These are phyloP conservation scores for Suillus americanus DNA, from an alignment of 768 basidiomycete genomes.

Conservation along the genomic window DNA sequence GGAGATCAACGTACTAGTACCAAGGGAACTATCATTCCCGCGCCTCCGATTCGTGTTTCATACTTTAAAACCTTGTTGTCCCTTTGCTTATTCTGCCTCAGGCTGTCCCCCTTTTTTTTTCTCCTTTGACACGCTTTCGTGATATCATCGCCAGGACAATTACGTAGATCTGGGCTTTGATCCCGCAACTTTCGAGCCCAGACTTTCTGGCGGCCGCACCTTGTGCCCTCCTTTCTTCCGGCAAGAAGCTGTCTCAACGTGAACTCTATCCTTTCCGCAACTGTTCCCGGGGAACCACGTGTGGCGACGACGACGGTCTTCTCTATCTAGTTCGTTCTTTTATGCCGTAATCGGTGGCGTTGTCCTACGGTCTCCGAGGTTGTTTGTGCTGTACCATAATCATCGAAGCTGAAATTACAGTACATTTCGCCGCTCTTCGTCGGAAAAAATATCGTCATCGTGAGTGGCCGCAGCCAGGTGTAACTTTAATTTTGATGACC, in stretches of 20 bases:
- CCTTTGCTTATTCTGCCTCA: constrained; percentile 4
- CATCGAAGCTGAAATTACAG: neutral
- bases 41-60: neutral
- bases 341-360: constrained; percentile 1
- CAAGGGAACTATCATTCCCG: neutral
- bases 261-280: neutral
- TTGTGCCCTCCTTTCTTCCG: neutral
- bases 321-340: neutral
- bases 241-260: neutral
- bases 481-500: neutral
- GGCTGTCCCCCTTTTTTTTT: neutral
- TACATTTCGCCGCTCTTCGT: neutral
- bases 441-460: neutral
- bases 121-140: neutral
- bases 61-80: constrained; percentile 7
- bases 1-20: neutral
- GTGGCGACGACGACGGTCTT: neutral
- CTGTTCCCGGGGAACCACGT: neutral
- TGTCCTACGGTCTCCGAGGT: neutral
- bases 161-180: neutral
- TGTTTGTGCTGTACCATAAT: neutral
- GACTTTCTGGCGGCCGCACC: neutral
- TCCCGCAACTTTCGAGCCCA: neutral
- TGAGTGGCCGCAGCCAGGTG: neutral
- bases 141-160: neutral